Evolutionary conservation across 805 yeast species (phyloP).

Genomic region (Candida coquimbonensis): DNA sequence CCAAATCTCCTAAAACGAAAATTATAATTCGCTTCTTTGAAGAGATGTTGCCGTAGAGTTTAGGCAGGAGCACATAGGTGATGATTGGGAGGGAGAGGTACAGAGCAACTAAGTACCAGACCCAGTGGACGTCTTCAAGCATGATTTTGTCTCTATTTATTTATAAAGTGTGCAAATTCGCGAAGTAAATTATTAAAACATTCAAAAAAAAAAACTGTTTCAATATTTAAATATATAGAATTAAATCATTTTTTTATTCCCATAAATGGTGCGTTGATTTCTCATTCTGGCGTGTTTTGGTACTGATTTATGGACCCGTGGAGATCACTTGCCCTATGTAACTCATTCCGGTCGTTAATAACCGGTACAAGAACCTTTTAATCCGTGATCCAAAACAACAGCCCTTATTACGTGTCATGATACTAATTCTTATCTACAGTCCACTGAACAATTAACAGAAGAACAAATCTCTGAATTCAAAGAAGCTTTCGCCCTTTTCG

Average conservation of each 20-base stretch:
- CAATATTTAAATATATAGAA: too few species aligned
- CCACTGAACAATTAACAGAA: conserved; percentile 82
- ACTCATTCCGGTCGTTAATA: too few species aligned
- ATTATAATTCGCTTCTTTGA: conserved; percentile 55
- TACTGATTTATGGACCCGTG: too few species aligned
- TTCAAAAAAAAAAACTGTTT: too few species aligned
- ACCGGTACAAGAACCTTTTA: too few species aligned
- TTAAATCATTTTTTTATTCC: too few species aligned
- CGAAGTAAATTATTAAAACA: background rate
- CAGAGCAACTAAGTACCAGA: conserved; percentile 37
- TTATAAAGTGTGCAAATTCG: background rate
- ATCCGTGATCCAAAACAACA: too few species aligned
- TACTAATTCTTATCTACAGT: conserved; percentile 13
- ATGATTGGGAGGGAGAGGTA: conserved; percentile 37
- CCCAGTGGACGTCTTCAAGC: conserved; percentile 22
- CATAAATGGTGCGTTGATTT: too few species aligned
- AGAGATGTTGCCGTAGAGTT: conserved; percentile 28
- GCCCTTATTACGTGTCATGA: too few species aligned
- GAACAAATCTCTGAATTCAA: conserved; percentile 95
- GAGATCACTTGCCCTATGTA: too few species aligned
- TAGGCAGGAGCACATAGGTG: conserved; percentile 29
- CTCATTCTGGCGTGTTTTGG: too few species aligned
- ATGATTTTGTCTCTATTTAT: too few species aligned
- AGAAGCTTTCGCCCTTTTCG: conserved; percentile 96
- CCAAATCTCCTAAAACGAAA: conserved; percentile 86